Evolutionary conservation across 306 rosid species (phyloP), one percentile per base, ranked within the genome.

Genomic region (Senna tora): DNA sequence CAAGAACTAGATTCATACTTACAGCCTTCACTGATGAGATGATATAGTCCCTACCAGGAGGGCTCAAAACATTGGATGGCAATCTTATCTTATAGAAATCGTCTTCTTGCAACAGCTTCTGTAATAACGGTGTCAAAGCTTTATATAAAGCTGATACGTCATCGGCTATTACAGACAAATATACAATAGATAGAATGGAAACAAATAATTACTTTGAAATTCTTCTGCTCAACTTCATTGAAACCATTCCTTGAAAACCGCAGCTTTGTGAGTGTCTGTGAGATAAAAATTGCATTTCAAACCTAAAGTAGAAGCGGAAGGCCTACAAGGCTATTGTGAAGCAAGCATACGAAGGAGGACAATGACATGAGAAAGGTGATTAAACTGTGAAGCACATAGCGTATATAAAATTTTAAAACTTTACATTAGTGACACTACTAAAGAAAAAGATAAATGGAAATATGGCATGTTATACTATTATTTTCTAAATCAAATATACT

Each of bases 221-320:
- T 83, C 65, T 80, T 84, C 86, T 76, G 77, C 81, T 91, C 98
- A 28, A 54, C 81, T 39, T 80, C 85, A 34, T 80, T 87, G 22
- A 94, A 87, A 72, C 71, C 69, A 74, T 89, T 84, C 67, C 98
- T 84, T 7, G 87, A 85, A 82, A 91, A 91, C 59, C 98, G 88
- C 80, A 94, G 81, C 95, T 94, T 94, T n/a, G 97, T 94, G 28
- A 94, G 80, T 4, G 98, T 91, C 98, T 94, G 79, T 46, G 22
- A 81, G 64, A 64, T 72, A 15, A 70, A 75, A 74, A 74, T 17
- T 70, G 16, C 66, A 28, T 33, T 15, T 76, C 77, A 79, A 74
- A 46, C 15, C 60, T 71, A 65, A 55, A n/a, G 20, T 38, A 72
- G 32, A 36, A 61, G 49, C 8, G 45, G 2, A 39, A 9, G 45